phyloP scores from a whole-genome alignment of 305 asterid species.

The Fraxinus angustifolia region DNA sequence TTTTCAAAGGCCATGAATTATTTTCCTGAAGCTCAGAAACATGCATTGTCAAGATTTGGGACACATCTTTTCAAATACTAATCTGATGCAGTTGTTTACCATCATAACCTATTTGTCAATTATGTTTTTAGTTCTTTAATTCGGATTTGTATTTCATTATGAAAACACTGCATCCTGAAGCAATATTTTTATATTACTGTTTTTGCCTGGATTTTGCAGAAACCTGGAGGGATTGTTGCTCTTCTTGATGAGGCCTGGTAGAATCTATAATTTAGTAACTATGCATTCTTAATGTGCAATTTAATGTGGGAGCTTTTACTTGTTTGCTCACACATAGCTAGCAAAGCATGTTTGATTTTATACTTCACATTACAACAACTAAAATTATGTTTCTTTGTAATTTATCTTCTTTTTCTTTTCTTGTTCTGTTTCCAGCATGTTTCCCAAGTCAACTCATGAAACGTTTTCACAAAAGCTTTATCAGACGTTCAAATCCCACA shows the following conservation, averaged over 20 bases:
- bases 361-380: not conserved
- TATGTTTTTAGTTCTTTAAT: conserved; percentile 13
- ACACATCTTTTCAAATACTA: not conserved
- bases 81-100: not conserved
- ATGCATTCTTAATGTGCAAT: not conserved
- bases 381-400: conserved; percentile 16
- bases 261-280: not conserved
- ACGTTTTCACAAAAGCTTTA: conserved; percentile 88
- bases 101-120: not conserved
- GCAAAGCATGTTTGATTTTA: conserved; percentile 15
- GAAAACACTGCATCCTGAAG: conserved; percentile 22
- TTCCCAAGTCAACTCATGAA: conserved; percentile 95
- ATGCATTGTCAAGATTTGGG: conserved; percentile 16
- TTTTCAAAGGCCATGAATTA: not conserved
- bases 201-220: conserved; percentile 52
- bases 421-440: conserved; percentile 66
- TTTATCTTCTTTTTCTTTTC: conserved; percentile 26
- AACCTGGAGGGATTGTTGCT: conserved; percentile 94
- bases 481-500: conserved; percentile 81
- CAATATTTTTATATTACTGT: conserved; percentile 20
- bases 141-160: not conserved
- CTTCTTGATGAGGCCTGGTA: conserved; percentile 99
- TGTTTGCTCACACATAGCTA: conserved; percentile 17
- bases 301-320: conserved; percentile 1
- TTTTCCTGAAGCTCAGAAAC: conserved; percentile 17